Evolutionary conservation across 352 stramenopile genomes (phyloP), one percentile per base, ranked within the genome.

Genomic region (Phytophthora melonis): DNA sequence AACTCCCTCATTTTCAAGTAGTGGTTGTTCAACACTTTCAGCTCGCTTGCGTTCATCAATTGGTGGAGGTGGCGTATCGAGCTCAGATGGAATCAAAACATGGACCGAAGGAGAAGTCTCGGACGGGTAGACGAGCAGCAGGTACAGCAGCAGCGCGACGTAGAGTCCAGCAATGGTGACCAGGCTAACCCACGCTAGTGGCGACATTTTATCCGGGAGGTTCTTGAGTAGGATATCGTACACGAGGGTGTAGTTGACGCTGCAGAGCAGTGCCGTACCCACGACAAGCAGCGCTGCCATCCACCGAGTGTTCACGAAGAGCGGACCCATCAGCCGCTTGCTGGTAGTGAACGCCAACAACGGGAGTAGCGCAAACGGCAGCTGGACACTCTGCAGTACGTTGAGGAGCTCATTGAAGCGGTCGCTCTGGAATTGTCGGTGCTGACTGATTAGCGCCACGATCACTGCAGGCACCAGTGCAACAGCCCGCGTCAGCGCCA

Each of bases 331-430:
- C 30, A 92, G 58, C 23, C 78, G 50, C 27, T 75, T 81, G 41
- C 64, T 84, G 9, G 74, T 70, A 2, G 87, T 93, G 62, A 98
- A 97, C 9, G 82, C 77, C 1, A 98, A 75, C 43, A 98, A 32
- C 18, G 93, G 93, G 8, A 97, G 57, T 32, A 98, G 66, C 14
- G 90, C 89, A 56, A 98, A 97, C 19, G 92, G 92, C 5, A 98
- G 77, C 72, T 96, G 89, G 14, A 97, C 79, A 58, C 85, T 96
- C 74, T 98, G 92, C 43, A 97, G 66, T 3, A 97, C 88, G 55
- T 98, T 97, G 18, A 98, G 78, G 32, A 89, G 80, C 58, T 96
- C 83, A 65, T 93, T 90, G 45, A 97, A 88, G n/a, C 71, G 75
- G 60, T 96, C 90, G 41, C 76, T 90, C 39, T 86, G 34, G 30